These are phyloP conservation scores for Alternaria tenuissima DNA, from an alignment of 2,329 filamentous ascomycete species.

Conservation along the genomic window DNA sequence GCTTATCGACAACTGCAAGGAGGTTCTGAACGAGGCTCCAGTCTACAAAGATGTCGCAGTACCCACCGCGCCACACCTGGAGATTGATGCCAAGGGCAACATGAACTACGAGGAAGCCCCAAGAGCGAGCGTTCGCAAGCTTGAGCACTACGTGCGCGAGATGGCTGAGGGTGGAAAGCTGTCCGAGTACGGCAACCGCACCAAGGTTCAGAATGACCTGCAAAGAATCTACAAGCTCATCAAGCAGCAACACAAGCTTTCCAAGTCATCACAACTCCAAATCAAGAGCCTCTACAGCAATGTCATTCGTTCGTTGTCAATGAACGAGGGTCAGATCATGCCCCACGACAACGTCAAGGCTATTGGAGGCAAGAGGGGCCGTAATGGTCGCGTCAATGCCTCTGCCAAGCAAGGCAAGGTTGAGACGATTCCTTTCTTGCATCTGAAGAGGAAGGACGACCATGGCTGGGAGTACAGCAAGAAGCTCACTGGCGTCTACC, in stretches of 20 bases:
- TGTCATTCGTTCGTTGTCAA: constrained; percentile 89
- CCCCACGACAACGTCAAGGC: constrained; percentile 81
- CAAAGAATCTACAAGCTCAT: constrained; percentile 97
- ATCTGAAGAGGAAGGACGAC: constrained; percentile 91
- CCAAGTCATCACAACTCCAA: constrained; percentile 93
- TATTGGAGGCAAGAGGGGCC: constrained; percentile 65
- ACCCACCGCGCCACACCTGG: constrained; percentile 90
- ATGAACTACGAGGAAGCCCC: constrained; percentile 90
- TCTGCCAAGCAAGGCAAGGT: constrained; percentile 81
- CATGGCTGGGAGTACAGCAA: constrained; percentile 99
- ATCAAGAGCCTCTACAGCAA: constrained; percentile 96
- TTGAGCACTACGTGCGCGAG: constrained; percentile 97
- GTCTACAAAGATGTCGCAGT: constrained; percentile 96
- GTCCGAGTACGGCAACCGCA: constrained; percentile 96
- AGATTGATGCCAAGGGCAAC: constrained; percentile 90
- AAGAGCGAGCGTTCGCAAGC: constrained; percentile 87
- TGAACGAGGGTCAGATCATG: constrained; percentile 98
- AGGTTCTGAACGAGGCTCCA: constrained; percentile 82
- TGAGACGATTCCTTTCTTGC: constrained; percentile 96
- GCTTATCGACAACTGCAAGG: constrained; percentile 97
- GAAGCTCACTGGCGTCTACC: constrained; percentile 91
- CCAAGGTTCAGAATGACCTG: constrained; percentile 96
- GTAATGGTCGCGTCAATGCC: constrained; percentile 61
- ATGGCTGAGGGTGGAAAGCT: constrained; percentile 99
- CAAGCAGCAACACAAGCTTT: constrained; percentile 96